phyloP scores from a whole-genome alignment of 2,329 filamentous ascomycete species.

The Xylariaceae sp. region DNA sequence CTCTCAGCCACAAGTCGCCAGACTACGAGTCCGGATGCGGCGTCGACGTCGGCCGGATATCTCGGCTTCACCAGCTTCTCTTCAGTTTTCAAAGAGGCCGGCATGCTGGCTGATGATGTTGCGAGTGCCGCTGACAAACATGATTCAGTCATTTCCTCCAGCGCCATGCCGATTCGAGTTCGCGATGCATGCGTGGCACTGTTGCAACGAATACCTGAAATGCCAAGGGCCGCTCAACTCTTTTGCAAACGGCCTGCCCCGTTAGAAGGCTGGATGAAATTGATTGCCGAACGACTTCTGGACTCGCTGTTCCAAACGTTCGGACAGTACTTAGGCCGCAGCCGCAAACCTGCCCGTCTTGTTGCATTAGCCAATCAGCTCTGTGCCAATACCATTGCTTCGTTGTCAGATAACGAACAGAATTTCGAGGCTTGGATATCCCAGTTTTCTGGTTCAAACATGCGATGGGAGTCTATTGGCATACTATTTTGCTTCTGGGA shows the following conservation, averaged over 20 bases:
- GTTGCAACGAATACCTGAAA: neutral
- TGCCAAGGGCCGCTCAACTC: neutral
- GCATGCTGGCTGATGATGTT: neutral
- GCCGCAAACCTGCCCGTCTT: slow-evolving; percentile 25
- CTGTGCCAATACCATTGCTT: slow-evolving; percentile 36
- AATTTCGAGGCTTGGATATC: slow-evolving; percentile 35
- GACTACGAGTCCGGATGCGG: neutral
- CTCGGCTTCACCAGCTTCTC: slow-evolving; percentile 43
- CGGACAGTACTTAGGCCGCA: slow-evolving; percentile 23
- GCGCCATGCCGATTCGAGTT: neutral
- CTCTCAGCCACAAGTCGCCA: neutral
- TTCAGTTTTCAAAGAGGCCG: slow-evolving; percentile 38
- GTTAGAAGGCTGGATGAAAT: slow-evolving; percentile 27
- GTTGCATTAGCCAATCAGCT: slow-evolving; percentile 35
- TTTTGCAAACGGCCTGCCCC: neutral
- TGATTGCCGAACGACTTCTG: slow-evolving; percentile 28
- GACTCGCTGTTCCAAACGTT: slow-evolving; percentile 32
- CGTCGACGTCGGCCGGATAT: slow-evolving; percentile 32
- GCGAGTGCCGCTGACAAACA: slow-evolving; percentile 27
- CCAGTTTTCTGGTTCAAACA: slow-evolving; percentile 36
- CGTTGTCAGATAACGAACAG: slow-evolving; percentile 33
- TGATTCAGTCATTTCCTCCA: neutral
- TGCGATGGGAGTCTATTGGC: slow-evolving; percentile 43
- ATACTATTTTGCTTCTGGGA: slow-evolving; percentile 33
- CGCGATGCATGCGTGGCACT: neutral